Evolutionary conservation across 352 stramenopile genomes (phyloP).

Genomic region (Bremia lactucae): DNA sequence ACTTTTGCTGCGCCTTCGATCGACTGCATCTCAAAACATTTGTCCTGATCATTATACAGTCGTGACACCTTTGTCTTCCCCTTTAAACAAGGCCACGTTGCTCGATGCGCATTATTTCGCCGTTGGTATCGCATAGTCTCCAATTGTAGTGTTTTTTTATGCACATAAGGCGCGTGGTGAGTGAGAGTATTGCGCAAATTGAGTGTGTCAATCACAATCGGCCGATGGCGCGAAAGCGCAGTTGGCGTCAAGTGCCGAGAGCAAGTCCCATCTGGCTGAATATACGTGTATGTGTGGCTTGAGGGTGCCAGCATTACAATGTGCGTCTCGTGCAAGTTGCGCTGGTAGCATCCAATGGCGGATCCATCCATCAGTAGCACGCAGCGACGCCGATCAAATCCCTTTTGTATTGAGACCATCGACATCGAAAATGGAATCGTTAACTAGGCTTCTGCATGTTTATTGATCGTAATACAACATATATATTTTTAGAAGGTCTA

Average conservation of each 20-base stretch:
- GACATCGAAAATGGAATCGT: no score
- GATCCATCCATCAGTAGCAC: constrained; percentile 47
- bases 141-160: constrained; percentile 13
- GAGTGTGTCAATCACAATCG: constrained; percentile 30
- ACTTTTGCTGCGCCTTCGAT: constrained; percentile 50
- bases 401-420: no score
- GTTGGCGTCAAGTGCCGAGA: constrained; percentile 53
- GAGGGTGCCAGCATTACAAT: constrained; percentile 49
- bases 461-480: no score
- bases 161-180: constrained; percentile 31
- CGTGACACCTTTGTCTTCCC: constrained; percentile 15
- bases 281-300: constrained; percentile 48
- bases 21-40: constrained; percentile 49
- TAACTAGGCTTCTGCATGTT: no score
- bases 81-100: constrained; percentile 21
- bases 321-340: constrained; percentile 38
- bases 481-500: no score
- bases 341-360: constrained; percentile 33
- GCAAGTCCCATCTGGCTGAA: constrained; percentile 31
- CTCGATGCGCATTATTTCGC: constrained; percentile 8
- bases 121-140: constrained; percentile 12
- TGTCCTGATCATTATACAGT: constrained; percentile 21
- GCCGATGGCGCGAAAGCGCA: constrained; percentile 31
- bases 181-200: constrained; percentile 47
- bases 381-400: constrained; percentile 20